phyloP scores from a whole-genome alignment of 768 basidiomycete species.

The Suillus ampliporus region DNA sequence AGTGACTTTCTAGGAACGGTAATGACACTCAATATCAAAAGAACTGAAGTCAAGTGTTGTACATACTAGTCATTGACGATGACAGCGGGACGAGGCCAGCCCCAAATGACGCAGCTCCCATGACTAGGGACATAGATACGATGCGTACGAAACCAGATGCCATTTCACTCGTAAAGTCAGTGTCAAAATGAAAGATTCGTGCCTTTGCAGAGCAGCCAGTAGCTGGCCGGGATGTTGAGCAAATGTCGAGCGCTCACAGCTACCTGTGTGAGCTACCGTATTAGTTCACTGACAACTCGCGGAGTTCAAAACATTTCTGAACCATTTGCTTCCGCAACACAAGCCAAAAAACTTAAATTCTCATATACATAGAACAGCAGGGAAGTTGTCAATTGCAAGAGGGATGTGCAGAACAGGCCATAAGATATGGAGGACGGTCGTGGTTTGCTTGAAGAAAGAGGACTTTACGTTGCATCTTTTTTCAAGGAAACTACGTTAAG shows the following conservation, averaged over 20 bases:
- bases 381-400: neutral
- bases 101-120: slow-evolving; percentile 68
- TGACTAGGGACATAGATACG: slow-evolving; percentile 56
- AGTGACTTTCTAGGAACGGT: slow-evolving; percentile 48
- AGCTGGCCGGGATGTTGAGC: neutral
- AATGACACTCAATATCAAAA: slow-evolving; percentile 37
- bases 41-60: slow-evolving; percentile 3
- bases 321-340: slow-evolving; percentile 7
- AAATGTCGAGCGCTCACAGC: neutral
- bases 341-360: neutral
- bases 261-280: no score
- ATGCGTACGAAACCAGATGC: slow-evolving; percentile 29
- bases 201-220: slow-evolving; percentile 11
- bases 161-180: slow-evolving; percentile 20
- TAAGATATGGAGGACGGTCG: neutral
- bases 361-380: no score
- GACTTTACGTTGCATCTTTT: no score
- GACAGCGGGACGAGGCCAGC: slow-evolving; percentile 79
- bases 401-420: neutral
- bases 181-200: neutral
- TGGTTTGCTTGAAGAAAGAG: neutral
- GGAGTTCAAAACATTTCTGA: neutral
- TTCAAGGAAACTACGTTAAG: no score
- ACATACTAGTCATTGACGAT: slow-evolving; percentile 68
- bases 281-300: neutral